These are phyloP conservation scores for Tolypocladium inflatum DNA, from an alignment of 2,329 filamentous ascomycete species.

Conservation along the genomic window DNA sequence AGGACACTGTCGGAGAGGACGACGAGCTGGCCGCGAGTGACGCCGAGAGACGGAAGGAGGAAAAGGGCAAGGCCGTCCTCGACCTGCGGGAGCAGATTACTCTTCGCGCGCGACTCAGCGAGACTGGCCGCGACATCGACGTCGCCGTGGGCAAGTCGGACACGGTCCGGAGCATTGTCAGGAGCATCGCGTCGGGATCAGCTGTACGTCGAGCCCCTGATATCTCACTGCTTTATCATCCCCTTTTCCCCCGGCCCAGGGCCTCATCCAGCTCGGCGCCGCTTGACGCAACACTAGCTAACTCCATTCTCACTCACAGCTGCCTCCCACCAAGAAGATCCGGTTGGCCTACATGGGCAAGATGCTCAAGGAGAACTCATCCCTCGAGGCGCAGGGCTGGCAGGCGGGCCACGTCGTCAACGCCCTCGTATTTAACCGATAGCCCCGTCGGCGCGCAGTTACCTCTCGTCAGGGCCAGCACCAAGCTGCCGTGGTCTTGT, in stretches of 20 bases:
- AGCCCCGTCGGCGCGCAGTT: conserved; percentile 8
- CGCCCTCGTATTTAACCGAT: conserved; percentile 55
- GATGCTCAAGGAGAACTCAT: conserved; percentile 59
- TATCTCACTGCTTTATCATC: neutral
- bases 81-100: conserved; percentile 45
- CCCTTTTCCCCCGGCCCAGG: neutral
- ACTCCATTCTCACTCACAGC: conserved; percentile 26
- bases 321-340: conserved; percentile 49
- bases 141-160: conserved; percentile 50
- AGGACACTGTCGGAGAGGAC: conserved; percentile 28
- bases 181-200: conserved; percentile 40
- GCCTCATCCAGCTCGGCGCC: neutral
- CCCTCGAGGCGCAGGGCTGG: conserved; percentile 65
- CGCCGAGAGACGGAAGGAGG: conserved; percentile 33
- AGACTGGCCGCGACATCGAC: conserved; percentile 53
- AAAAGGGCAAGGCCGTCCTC: conserved; percentile 50
- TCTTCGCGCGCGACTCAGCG: conserved; percentile 56
- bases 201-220: conserved; percentile 3
- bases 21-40: conserved; percentile 20
- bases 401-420: conserved; percentile 66
- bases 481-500: neutral
- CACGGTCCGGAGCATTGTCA: conserved; percentile 52
- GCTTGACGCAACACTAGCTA: neutral
- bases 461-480: neutral
- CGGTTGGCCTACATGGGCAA: conserved; percentile 74